Evolutionary conservation across 176 grass and related monocot genomes (phyloP).

Genomic region (Secale cereale): DNA sequence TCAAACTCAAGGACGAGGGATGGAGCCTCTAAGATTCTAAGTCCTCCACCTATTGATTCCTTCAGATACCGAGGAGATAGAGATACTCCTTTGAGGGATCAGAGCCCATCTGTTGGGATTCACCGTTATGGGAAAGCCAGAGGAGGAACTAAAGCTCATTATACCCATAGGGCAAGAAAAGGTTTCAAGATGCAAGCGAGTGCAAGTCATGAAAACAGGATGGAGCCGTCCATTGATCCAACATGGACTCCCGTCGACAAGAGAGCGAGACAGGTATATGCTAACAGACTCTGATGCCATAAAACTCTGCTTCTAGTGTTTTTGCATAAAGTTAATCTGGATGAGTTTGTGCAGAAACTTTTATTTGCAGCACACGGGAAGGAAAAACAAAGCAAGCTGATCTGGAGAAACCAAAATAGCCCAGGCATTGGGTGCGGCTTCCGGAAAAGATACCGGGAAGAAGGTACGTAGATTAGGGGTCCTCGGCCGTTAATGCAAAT

Average conservation of each 20-base stretch:
- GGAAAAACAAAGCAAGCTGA: constrained; percentile 86
- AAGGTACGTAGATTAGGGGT: constrained; percentile 36
- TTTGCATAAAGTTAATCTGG: constrained; percentile 13
- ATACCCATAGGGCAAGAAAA: constrained; percentile 36
- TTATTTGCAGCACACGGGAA: constrained; percentile 76
- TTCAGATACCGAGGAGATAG: constrained; percentile 53
- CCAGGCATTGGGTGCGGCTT: constrained; percentile 45
- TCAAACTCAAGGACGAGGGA: constrained; percentile 35
- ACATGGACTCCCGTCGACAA: constrained; percentile 94
- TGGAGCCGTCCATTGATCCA: constrained; percentile 36
- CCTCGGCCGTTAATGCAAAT: neutral
- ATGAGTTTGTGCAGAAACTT: constrained; percentile 69
- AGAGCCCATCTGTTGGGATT: constrained; percentile 28
- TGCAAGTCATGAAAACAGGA: constrained; percentile 42
- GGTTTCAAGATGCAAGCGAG: constrained; percentile 42
- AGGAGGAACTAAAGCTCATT: constrained; percentile 29
- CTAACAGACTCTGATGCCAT: neutral
- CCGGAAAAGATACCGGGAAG: constrained; percentile 63
- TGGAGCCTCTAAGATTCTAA: constrained; percentile 35
- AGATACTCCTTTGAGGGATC: constrained; percentile 31
- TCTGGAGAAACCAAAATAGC: constrained; percentile 79
- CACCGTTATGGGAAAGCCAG: constrained; percentile 19
- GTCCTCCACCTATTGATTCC: constrained; percentile 58
- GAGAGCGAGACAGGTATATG: constrained; percentile 76
- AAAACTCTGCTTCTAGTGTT: neutral